Conservation (phyloP, 225 moss, liverwort and hornwort genomes). For the Bryum argenteum region DNA sequence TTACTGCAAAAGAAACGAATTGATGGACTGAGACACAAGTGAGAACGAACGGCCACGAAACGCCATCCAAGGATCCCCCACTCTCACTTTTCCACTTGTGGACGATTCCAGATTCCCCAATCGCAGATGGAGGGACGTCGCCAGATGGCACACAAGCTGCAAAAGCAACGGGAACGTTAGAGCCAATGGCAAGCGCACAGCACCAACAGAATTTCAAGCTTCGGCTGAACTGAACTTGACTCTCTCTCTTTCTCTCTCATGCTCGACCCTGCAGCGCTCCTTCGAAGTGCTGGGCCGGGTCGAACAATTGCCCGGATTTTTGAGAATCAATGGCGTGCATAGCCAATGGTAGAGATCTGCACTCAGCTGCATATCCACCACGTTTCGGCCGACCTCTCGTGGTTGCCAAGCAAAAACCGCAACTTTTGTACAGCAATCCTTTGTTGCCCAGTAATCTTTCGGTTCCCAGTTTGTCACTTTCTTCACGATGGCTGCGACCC, state of each 20-base stretch:
- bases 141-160: slow-evolving; percentile 30
- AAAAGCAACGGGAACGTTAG: neutral
- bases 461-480: neutral
- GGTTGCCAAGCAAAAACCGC: slow-evolving; percentile 2
- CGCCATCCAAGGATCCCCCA: neutral
- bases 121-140: neutral
- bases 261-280: neutral
- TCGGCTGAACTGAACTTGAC: neutral
- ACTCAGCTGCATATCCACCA: neutral
- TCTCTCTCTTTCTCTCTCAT: too few relatives aligned
- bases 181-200: slow-evolving; percentile 6
- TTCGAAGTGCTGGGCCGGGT: neutral
- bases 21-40: too few relatives aligned
- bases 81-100: neutral
- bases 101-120: slow-evolving; percentile 10
- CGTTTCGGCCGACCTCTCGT: slow-evolving; percentile 1
- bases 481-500: slow-evolving; percentile 3
- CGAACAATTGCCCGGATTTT: neutral
- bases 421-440: neutral
- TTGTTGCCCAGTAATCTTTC: slow-evolving; percentile 17
- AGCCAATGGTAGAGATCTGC: slow-evolving; percentile 5
- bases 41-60: neutral
- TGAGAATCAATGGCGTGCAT: slow-evolving; percentile 40
- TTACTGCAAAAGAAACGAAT: too few relatives aligned
- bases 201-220: slow-evolving; percentile 8